Base-by-base conservation (phyloP, 2,329 filamentous ascomycete species). In the Orbilia javanica region DNA sequence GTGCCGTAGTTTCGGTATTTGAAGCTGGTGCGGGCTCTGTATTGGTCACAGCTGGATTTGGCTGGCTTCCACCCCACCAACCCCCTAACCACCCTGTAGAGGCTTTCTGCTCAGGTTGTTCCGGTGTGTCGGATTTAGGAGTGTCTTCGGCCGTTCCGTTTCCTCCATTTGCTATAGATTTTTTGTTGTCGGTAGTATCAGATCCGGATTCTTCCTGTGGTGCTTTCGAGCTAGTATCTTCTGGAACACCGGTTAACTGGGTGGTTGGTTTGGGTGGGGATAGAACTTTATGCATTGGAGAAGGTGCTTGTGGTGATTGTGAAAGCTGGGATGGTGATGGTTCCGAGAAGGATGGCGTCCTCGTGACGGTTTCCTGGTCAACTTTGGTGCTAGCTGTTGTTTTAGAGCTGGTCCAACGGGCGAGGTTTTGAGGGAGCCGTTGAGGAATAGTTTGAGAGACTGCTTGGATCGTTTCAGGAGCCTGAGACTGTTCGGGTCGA, bases 321-420 rank as follows among this genome's bases (percentile, higher is more conserved):
- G 25, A 62, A 20, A 44, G 39, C 15, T 25, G 27, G 6, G 57
- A 60, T n/a, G 73, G 36, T 6, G 72, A 52, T 31, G 67, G 34
- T 6, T 55, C 18, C n/a, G 63, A 70, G 60, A 68, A 46, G 29
- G 74, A 72, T 36, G 60, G 29, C 18, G 62, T 72, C 64, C 74
- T 53, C 11, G 62, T 64, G 8, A 64, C 67, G 7, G 42, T 72
- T 31, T 78, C 74, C 46, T 72, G 74, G 8, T 64, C 67, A 7
- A 78, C 44, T 57, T 78, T 68, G 10, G 74, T 78, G 50, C 74
- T 78, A 4, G 74, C 60, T 3, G 74, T 78, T 27, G 74, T 64
- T 53, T 78, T 78, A 29, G 67, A 46, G 34, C 42, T 48, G 3
- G 74, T 57, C 44, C 63, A 70, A 13, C 74, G 74, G 22, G 74